phyloP scores from a whole-genome alignment of 2,329 filamentous ascomycete genomes.

The Arthrinium puccinioides region DNA sequence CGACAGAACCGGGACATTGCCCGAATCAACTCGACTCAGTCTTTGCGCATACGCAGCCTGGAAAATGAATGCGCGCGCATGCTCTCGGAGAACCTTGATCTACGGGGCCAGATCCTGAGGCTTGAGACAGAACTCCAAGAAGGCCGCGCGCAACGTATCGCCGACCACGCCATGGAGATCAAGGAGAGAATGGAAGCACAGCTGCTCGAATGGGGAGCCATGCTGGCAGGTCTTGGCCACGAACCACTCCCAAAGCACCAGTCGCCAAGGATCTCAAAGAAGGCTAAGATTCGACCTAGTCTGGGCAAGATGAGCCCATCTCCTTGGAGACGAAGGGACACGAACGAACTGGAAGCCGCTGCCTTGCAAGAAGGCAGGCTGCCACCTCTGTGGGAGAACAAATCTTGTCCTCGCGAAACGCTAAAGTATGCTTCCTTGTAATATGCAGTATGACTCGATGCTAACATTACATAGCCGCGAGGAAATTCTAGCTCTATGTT shows the following conservation, averaged over 20 bases:
- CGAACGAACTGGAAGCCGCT: constrained; percentile 44
- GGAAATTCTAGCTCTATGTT: constrained; percentile 54
- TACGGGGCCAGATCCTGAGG: constrained; percentile 63
- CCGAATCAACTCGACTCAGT: constrained; percentile 69
- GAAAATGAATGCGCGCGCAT: constrained; percentile 70
- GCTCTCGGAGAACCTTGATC: constrained; percentile 70
- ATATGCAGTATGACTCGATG: constrained; percentile 1
- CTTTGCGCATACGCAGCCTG: constrained; percentile 66
- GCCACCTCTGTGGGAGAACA: constrained; percentile 64
- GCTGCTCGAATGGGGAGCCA: constrained; percentile 59
- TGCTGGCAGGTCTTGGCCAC: constrained; percentile 59
- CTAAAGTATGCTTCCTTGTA: constrained; percentile 45
- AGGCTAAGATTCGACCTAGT: constrained; percentile 32
- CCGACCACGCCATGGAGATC: constrained; percentile 61
- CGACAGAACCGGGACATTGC: constrained; percentile 81
- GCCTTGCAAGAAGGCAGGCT: constrained; percentile 47
- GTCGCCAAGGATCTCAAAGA: constrained; percentile 31
- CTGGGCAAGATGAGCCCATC: constrained; percentile 39
- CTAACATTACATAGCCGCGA: constrained; percentile 39
- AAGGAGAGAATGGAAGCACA: constrained; percentile 66
- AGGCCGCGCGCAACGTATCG: constrained; percentile 49
- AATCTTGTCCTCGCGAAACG: constrained; percentile 58
- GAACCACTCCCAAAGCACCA: constrained; percentile 47
- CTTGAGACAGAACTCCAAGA: constrained; percentile 62
- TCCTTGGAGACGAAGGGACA: constrained; percentile 48